Conservation (phyloP, 768 basidiomycete genomes). For the Boletus speciosus region DNA sequence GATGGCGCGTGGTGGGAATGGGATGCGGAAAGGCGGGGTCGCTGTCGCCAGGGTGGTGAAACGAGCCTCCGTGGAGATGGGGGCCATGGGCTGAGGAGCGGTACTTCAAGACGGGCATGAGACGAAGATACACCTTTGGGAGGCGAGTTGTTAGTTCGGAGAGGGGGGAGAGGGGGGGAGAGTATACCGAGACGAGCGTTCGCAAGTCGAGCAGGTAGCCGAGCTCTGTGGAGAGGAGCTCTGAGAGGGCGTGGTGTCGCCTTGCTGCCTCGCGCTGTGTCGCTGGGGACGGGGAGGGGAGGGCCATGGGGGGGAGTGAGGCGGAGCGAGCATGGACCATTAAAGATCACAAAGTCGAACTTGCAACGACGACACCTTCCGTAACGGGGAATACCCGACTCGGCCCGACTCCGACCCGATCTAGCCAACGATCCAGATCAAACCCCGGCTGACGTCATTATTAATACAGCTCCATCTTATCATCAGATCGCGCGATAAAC, state of each 20-base stretch:
- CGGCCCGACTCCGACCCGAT: no score
- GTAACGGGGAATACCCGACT: neutral
- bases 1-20: conserved; percentile 36
- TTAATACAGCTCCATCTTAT: conserved; percentile 61
- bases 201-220: conserved; percentile 79
- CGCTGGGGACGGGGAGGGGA: neutral
- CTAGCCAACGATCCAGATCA: no score
- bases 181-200: conserved; percentile 68
- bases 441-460: no score
- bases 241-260: conserved; percentile 73
- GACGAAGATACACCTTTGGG: conserved; percentile 61
- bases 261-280: conserved; percentile 38
- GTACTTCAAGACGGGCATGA: conserved; percentile 47
- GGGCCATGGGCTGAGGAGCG: conserved; percentile 30
- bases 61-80: conserved; percentile 18
- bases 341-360: neutral
- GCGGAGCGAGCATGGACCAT: neutral
- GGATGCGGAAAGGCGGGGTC: conserved; percentile 9
- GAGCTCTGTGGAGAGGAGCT: conserved; percentile 81
- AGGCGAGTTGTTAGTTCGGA: neutral
- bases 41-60: conserved; percentile 13
- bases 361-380: conserved; percentile 3
- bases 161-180: neutral
- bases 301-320: conserved; percentile 38
- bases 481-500: conserved; percentile 59